Percentiles rank a stretch among this genome's conserved stretches.
Conservation (phyloP, 768 basidiomycete species). For the Boletus speciosus region DNA sequence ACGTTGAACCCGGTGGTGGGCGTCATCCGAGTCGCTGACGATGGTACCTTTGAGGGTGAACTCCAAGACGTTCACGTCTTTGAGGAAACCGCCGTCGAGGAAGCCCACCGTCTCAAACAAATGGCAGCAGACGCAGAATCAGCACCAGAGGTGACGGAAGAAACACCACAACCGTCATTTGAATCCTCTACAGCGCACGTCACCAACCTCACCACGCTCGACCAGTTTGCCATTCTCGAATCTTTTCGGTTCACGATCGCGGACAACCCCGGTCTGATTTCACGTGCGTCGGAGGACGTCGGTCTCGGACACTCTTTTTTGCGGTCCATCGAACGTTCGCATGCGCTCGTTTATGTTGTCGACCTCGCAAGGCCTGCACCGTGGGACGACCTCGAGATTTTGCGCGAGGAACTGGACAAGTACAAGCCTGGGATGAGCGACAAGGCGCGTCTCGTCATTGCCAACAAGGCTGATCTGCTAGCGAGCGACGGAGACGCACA, state of each 20-base stretch:
- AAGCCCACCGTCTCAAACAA: constrained; percentile 39
- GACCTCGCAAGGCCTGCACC: constrained; percentile 76
- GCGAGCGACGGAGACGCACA: constrained; percentile 44
- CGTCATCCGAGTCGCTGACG: constrained; percentile 78
- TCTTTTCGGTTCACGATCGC: constrained; percentile 89
- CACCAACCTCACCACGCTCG: constrained; percentile 20
- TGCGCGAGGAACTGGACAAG: constrained; percentile 81
- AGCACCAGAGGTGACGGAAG: background rate
- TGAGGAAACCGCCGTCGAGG: constrained; percentile 66
- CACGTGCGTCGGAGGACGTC: constrained; percentile 79
- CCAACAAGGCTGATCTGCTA: constrained; percentile 93
- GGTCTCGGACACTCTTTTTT: constrained; percentile 94
- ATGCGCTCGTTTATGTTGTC: constrained; percentile 88
- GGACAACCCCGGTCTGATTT: constrained; percentile 94
- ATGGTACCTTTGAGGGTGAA: constrained; percentile 70
- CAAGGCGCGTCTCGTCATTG: constrained; percentile 78
- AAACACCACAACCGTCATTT: background rate
- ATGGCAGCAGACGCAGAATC: constrained; percentile 30
- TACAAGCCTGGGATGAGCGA: constrained; percentile 75
- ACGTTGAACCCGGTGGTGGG: constrained; percentile 94
- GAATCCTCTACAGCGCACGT: background rate
- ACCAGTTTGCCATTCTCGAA: constrained; percentile 63
- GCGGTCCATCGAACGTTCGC: constrained; percentile 87
- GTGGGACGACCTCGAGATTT: constrained; percentile 68
- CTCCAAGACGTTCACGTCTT: constrained; percentile 48